These are phyloP conservation scores for Kandelia obovata DNA, from an alignment of 345 rosid genomes.

Conservation along the genomic window DNA sequence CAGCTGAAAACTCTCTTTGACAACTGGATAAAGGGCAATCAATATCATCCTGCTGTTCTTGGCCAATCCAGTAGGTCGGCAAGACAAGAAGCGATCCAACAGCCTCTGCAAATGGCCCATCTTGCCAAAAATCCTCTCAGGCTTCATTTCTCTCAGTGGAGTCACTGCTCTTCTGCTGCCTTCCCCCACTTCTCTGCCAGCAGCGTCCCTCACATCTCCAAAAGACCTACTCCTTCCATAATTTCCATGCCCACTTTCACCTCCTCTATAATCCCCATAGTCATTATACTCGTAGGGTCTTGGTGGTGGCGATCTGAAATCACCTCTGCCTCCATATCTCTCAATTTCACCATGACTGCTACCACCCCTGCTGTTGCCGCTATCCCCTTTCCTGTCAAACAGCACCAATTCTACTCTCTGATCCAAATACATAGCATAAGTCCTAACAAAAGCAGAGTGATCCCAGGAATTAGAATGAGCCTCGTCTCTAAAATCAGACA, in stretches of 20 bases:
- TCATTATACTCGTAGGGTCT: conserved; percentile 51
- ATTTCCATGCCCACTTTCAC: conserved; percentile 35
- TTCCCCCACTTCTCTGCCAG: conserved; percentile 31
- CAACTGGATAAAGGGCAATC: conserved; percentile 66
- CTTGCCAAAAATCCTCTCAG: conserved; percentile 73
- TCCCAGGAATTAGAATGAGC: conserved; percentile 97
- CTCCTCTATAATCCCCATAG: conserved; percentile 43
- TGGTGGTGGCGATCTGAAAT: conserved; percentile 69
- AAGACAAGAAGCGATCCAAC: conserved; percentile 72
- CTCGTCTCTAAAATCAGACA: conserved; percentile 84
- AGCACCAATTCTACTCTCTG: conserved; percentile 61
- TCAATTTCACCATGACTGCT: conserved; percentile 35
- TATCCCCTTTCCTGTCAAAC: conserved; percentile 52
- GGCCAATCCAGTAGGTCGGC: conserved; percentile 83
- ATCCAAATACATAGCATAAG: conserved; percentile 71
- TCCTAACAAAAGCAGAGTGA: conserved; percentile 72
- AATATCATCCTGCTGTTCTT: conserved; percentile 63
- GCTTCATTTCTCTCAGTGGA: conserved; percentile 70
- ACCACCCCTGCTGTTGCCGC: conserved; percentile 21
- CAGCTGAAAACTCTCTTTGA: conserved; percentile 79
- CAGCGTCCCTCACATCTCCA: conserved; percentile 66
- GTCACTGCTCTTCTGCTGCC: conserved; percentile 38
- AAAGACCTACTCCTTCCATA: conserved; percentile 59
- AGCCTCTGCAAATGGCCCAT: conserved; percentile 84
- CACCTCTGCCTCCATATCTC: conserved; percentile 35